A percentile compares a stretch with the other conserved stretches of the same genome.
phyloP scores from a whole-genome alignment of 2,329 filamentous ascomycete species.

The Septoria linicola region DNA sequence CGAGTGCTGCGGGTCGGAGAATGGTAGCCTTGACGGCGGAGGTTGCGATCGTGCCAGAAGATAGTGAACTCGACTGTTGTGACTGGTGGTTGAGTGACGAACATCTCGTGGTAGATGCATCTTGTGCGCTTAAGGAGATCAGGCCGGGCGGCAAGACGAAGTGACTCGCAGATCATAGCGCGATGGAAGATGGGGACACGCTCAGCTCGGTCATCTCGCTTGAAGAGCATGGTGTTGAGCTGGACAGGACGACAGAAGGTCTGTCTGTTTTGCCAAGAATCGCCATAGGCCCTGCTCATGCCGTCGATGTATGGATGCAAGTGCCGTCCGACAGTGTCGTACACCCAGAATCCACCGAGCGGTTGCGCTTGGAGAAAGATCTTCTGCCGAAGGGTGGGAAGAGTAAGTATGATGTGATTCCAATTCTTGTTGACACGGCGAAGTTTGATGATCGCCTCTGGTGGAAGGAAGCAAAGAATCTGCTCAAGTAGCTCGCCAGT shows the following conservation, averaged over 20 bases:
- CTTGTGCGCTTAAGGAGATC: background rate
- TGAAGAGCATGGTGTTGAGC: conserved; percentile 20
- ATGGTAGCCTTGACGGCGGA: background rate
- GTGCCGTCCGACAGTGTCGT: background rate
- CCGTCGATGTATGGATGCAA: conserved; percentile 2
- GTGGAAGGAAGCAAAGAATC: conserved; percentile 20
- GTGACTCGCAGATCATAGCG: conserved; percentile 13
- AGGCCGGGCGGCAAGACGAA: conserved; percentile 10
- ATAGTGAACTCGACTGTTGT: conserved; percentile 4
- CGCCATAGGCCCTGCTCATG: background rate
- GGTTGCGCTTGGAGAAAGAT: conserved; percentile 13
- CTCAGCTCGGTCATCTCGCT: background rate
- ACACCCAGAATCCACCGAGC: conserved; percentile 2
- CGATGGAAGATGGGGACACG: background rate
- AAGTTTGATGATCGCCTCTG: conserved; percentile 11
- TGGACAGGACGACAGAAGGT: background rate
- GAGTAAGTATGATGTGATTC: conserved; percentile 12
- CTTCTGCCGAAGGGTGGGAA: background rate
- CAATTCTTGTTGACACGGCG: conserved; percentile 28
- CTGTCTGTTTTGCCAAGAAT: background rate
- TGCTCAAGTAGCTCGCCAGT: conserved; percentile 25
- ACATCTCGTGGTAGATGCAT: conserved; percentile 17
- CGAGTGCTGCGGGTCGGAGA: background rate
- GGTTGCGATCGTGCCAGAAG: conserved; percentile 5
- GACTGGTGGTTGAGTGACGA: conserved; percentile 16